A percentile compares a stretch with the other conserved stretches of the same genome.
Conservation (phyloP, 2,329 filamentous ascomycete species). For the Diplodia intermedia region DNA sequence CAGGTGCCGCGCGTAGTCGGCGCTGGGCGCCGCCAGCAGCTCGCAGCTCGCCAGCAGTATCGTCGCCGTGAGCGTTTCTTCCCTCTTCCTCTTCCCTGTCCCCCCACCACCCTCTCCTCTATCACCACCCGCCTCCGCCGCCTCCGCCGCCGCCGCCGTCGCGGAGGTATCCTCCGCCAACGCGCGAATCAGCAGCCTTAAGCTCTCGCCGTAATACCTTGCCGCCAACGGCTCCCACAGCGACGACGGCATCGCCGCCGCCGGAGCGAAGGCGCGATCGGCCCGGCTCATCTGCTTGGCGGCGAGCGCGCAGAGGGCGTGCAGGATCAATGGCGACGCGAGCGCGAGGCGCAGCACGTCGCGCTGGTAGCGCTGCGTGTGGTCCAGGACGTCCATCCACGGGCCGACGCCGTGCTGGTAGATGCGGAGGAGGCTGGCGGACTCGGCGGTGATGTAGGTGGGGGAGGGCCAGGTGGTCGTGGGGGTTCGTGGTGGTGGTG, state of each 20-base stretch:
- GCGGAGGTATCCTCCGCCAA: background rate
- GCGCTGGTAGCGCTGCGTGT: conserved; percentile 14
- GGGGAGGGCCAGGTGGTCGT: background rate
- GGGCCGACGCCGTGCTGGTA: conserved; percentile 5
- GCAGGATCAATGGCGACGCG: background rate
- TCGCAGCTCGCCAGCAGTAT: conserved; percentile 10
- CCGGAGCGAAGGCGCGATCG: background rate
- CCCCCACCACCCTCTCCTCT: too few relatives aligned
- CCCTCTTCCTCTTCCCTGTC: background rate
- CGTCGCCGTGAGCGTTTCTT: background rate
- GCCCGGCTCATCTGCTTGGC: conserved; percentile 4
- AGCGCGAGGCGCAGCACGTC: background rate
- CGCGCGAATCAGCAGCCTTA: background rate
- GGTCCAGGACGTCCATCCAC: conserved; percentile 16
- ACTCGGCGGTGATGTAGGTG: background rate
- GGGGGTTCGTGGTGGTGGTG: background rate
- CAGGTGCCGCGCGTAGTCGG: background rate
- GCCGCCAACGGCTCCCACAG: background rate
- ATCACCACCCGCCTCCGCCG: too few relatives aligned
- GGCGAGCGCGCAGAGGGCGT: conserved; percentile 1
- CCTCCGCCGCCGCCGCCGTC: too few relatives aligned
- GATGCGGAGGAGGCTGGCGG: background rate
- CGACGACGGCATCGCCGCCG: background rate
- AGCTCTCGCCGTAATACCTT: background rate
- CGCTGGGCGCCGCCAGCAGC: conserved; percentile 9